Percentiles rank a stretch among this genome's conserved stretches.
Evolutionary conservation across 1,139 yeast genomes (phyloP).

Genomic region (Magnusiomyces starmeri): DNA sequence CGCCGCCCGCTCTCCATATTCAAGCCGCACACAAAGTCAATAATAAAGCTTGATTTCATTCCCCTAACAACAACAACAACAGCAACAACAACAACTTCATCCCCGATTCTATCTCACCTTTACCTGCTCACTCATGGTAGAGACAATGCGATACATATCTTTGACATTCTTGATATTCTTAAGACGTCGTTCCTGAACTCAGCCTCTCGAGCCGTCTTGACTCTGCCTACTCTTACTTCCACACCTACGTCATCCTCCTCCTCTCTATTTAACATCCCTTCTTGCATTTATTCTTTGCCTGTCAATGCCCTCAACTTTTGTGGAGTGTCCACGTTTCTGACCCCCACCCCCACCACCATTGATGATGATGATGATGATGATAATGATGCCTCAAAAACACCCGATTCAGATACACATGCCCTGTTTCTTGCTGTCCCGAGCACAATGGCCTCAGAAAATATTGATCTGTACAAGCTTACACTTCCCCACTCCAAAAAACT

Average conservation of each 20-base stretch:
- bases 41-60: constrained; percentile 24
- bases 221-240: too few species aligned
- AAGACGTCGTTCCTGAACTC: too few species aligned
- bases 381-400: not conserved
- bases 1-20: constrained; percentile 35
- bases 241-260: too few species aligned
- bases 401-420: not conserved
- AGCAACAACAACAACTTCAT: not conserved
- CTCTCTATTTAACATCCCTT: constrained; percentile 32
- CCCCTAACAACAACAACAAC: not conserved
- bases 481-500: constrained; percentile 20
- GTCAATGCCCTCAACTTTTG: constrained; percentile 39
- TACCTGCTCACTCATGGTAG: constrained; percentile 36
- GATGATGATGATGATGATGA: not conserved
- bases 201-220: too few species aligned
- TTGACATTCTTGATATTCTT: too few species aligned
- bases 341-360: not conserved
- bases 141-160: constrained; percentile 34
- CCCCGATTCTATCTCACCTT: not conserved
- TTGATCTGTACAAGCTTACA: constrained; percentile 31
- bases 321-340: constrained; percentile 24
- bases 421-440: constrained; percentile 33
- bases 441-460: constrained; percentile 33
- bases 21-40: constrained; percentile 31
- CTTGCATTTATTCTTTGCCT: constrained; percentile 33